These are phyloP conservation scores for Tolypocladium album DNA, from an alignment of 2,329 filamentous ascomycete genomes.

Conservation along the genomic window DNA sequence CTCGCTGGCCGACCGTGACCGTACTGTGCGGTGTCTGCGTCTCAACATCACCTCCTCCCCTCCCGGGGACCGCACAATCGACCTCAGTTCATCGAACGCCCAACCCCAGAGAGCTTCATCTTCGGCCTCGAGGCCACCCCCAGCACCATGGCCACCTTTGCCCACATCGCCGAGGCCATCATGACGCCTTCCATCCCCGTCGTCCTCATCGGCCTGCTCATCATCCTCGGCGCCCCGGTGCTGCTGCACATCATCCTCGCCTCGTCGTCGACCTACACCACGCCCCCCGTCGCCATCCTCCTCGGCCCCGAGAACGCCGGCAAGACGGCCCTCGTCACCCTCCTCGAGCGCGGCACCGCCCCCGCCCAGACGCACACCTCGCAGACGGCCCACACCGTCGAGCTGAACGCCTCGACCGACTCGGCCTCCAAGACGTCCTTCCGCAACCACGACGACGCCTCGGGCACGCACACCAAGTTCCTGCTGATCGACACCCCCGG, in stretches of 20 bases:
- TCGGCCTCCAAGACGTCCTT: slow-evolving; percentile 31
- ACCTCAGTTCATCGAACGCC: not conserved
- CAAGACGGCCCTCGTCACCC: slow-evolving; percentile 80
- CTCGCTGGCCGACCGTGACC: not conserved
- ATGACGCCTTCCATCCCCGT: slow-evolving; percentile 49
- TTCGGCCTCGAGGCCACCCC: slow-evolving; percentile 3
- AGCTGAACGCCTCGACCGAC: slow-evolving; percentile 42
- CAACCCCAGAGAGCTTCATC: not conserved
- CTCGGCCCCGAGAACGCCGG: slow-evolving; percentile 72
- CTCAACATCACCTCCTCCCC: not conserved
- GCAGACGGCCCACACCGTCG: slow-evolving; percentile 37
- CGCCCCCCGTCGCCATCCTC: slow-evolving; percentile 67
- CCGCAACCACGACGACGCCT: slow-evolving; percentile 44
- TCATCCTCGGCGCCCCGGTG: slow-evolving; percentile 65
- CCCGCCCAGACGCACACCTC: slow-evolving; percentile 43
- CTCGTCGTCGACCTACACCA: slow-evolving; percentile 51
- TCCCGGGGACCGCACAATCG: not conserved
- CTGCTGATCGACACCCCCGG: slow-evolving; percentile 82
- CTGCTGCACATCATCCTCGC: slow-evolving; percentile 69
- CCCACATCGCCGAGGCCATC: slow-evolving; percentile 36
- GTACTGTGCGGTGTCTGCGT: not conserved
- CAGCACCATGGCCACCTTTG: slow-evolving; percentile 25
- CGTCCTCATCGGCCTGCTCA: slow-evolving; percentile 56
- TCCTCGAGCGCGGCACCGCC: slow-evolving; percentile 47
- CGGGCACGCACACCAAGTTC: slow-evolving; percentile 55